A percentile compares a stretch with the other conserved stretches of the same genome.
These are phyloP conservation scores for Fusarium nematophilum DNA, from an alignment of 2,329 filamentous ascomycete genomes.

Conservation along the genomic window DNA sequence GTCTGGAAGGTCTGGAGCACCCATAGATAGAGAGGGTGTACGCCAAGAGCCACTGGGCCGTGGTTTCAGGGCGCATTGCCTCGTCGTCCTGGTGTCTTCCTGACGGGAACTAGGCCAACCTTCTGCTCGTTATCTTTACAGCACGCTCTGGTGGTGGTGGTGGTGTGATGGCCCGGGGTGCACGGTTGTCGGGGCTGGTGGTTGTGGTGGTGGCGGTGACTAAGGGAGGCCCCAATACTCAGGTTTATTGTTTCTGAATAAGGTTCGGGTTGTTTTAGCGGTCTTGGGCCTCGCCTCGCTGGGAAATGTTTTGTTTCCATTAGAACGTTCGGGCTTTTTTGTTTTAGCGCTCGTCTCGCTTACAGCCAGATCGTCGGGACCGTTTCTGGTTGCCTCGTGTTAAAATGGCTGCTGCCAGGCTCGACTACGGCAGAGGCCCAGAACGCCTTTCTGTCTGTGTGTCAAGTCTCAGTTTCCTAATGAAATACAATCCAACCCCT, in stretches of 20 bases:
- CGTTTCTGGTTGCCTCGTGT: too few species aligned
- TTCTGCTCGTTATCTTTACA: too few species aligned
- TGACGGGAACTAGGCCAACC: too few species aligned
- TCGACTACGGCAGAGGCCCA: too few species aligned
- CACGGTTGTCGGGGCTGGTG: too few species aligned
- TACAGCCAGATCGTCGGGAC: background rate
- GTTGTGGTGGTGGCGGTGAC: conserved; percentile 1
- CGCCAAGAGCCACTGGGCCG: background rate
- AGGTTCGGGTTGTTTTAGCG: background rate
- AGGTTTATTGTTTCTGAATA: background rate
- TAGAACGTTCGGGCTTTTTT: background rate
- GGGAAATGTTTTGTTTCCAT: background rate
- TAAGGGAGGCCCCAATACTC: background rate
- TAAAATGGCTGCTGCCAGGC: too few species aligned
- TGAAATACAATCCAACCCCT: too few species aligned
- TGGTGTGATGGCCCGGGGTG: too few species aligned
- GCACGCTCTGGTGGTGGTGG: too few species aligned
- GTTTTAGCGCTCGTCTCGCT: background rate
- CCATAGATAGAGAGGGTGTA: background rate
- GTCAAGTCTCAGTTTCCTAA: too few species aligned
- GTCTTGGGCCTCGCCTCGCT: background rate
- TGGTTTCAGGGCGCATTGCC: background rate
- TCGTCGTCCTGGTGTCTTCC: too few species aligned
- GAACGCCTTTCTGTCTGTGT: too few species aligned
- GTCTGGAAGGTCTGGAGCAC: conserved; percentile 2